Base-by-base conservation (phyloP, 2,329 filamentous ascomycete genomes). In the Claviceps paspali region DNA sequence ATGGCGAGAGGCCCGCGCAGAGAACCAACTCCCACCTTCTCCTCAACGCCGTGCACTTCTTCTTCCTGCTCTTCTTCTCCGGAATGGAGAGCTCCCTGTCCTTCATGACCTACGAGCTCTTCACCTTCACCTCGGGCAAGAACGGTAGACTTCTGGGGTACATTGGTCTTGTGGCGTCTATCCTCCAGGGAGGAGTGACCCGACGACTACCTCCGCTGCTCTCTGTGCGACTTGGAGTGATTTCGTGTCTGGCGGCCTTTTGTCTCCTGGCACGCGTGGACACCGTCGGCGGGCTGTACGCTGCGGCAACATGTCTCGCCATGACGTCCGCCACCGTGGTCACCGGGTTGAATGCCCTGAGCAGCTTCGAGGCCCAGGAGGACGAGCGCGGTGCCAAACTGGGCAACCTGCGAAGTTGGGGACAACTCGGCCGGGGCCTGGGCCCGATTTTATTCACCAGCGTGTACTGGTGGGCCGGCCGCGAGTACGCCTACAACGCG, bases 71-170 rank as follows among this genome's bases (percentile, higher is more conserved):
- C 10, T 94, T 94, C 61, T 98, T 98, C 62, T 94, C 85, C 2
- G 91, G 91, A 42, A 88, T 98, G 81, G 91, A 98, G 55, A 96
- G 94, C 58, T 94, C 86, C 1, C 71, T 98, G 3, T 87, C 91
- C 0, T 98, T 98, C 57, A 87, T 98, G 76, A 96, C 88, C 0
- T 93, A 91, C 50, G 88, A 94, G 37, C 73, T 98, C 31, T 96
- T 96, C 57, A 72, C 73, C 7, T 92, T 91, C 54, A 74, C 69
- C 9, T 80, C 86, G 1, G 73, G 76, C 30, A 73, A 84, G 36
- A 93, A 92, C 46, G 91, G 91, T 12, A 75, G 78, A 9, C 68
- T 98, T 2, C 75, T 98, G 2, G 88, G 91, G 5, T 91, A 82
- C 57, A 83, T 98, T 50, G 91, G 91, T 0, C 73, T 98, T 3